Evolutionary conservation across 495 filamentous ascomycete species (phyloP).

Genomic region (Parmelia sp.): DNA sequence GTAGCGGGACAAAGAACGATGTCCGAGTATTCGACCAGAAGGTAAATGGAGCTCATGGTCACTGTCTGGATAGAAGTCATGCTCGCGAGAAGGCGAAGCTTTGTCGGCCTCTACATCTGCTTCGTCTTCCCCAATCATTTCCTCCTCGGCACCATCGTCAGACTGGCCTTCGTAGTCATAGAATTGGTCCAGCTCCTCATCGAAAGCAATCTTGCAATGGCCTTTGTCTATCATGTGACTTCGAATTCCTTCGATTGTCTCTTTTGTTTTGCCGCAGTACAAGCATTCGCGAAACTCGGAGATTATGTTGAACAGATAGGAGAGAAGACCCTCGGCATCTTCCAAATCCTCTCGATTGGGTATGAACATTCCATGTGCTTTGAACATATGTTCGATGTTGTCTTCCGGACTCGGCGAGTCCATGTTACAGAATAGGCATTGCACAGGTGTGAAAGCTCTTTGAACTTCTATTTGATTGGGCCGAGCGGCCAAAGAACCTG

Average conservation of each 20-base stretch:
- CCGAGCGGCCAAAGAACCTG: neutral
- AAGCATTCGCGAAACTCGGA: conserved; percentile 65
- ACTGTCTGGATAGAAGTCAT: conserved; percentile 31
- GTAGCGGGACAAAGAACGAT: conserved; percentile 78
- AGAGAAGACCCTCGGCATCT: conserved; percentile 70
- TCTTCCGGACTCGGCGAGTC: conserved; percentile 50
- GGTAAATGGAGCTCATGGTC: conserved; percentile 91
- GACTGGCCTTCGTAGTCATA: conserved; percentile 92
- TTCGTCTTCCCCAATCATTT: neutral
- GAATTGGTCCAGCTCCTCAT: conserved; percentile 81
- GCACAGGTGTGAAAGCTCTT: neutral
- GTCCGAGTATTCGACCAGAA: conserved; percentile 76
- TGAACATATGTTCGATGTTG: conserved; percentile 82
- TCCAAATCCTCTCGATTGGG: conserved; percentile 76
- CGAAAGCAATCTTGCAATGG: conserved; percentile 93
- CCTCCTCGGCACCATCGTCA: neutral
- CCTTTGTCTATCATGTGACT: conserved; percentile 95
- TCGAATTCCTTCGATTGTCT: conserved; percentile 65
- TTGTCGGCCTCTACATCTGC: neutral
- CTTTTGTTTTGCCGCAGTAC: conserved; percentile 71
- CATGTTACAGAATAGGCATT: conserved; percentile 39
- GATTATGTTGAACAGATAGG: conserved; percentile 66
- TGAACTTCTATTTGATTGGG: neutral
- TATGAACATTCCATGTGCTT: conserved; percentile 90
- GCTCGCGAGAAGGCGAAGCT: neutral